These are phyloP conservation scores for Venturia carpophila DNA, from an alignment of 2,329 filamentous ascomycete species.

Conservation along the genomic window DNA sequence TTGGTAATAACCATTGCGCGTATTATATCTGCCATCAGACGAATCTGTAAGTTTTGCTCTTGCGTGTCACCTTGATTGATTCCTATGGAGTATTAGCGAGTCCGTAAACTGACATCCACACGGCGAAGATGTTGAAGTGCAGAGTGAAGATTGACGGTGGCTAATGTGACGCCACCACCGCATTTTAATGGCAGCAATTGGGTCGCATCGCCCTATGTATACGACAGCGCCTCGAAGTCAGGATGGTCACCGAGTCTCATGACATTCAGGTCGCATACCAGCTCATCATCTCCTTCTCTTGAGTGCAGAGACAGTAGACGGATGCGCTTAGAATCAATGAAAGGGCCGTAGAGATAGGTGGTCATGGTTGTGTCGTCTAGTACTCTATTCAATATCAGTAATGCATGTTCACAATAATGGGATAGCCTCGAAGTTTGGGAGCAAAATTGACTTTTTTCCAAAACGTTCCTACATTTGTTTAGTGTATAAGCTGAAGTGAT, in stretches of 20 bases:
- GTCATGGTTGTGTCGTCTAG: neutral
- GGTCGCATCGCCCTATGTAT: constrained; percentile 1
- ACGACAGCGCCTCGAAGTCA: neutral
- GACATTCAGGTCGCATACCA: neutral
- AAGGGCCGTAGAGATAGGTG: neutral
- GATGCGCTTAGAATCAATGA: neutral
- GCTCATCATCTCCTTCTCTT: neutral
- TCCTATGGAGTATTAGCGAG: neutral
- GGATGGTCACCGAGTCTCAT: neutral
- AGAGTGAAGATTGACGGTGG: neutral
- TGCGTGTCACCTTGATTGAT: neutral
- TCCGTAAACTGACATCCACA: neutral
- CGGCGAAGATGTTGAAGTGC: neutral
- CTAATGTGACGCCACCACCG: neutral
- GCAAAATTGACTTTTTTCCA: too few relatives aligned
- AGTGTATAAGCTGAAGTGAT: too few relatives aligned
- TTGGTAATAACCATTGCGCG: neutral
- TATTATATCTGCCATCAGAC: neutral
- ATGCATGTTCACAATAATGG: neutral
- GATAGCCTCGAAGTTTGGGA: too few relatives aligned
- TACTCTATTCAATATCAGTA: neutral
- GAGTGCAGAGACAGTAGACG: neutral
- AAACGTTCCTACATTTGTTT: too few relatives aligned
- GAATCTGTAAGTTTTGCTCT: neutral
- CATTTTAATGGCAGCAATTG: neutral